phyloP scores from a whole-genome alignment of 768 basidiomycete species.

The Suillus ampliporus region DNA sequence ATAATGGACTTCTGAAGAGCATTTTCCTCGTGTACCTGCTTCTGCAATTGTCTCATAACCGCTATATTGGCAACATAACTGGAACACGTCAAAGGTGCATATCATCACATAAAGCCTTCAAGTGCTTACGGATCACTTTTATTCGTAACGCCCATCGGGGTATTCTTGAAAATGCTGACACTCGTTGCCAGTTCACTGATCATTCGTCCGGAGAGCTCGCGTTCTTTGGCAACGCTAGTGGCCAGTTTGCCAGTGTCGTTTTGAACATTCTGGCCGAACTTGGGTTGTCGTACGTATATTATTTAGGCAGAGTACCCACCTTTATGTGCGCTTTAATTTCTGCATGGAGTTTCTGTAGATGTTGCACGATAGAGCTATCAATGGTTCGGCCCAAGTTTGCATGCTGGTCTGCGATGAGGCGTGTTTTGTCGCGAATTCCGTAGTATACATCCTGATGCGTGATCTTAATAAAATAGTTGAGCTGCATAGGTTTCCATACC shows the following conservation, averaged over 20 bases:
- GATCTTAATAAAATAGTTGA: background rate
- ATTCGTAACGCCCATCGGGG: conserved; percentile 82
- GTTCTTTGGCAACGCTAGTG: conserved; percentile 89
- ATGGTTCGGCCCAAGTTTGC: conserved; percentile 96
- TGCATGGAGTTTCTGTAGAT: conserved; percentile 90
- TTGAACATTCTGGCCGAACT: conserved; percentile 73
- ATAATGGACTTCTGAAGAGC: conserved; percentile 96
- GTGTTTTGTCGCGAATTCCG: conserved; percentile 90
- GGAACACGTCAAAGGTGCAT: background rate
- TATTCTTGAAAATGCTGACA: conserved; percentile 94
- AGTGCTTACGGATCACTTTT: conserved; percentile 81
- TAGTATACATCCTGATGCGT: conserved; percentile 83
- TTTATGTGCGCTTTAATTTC: conserved; percentile 99
- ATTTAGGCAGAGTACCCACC: conserved; percentile 45
- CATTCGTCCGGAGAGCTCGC: conserved; percentile 83
- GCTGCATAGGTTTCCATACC: conserved; percentile 42
- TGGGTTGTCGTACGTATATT: background rate
- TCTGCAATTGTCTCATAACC: conserved; percentile 81
- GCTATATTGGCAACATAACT: conserved; percentile 73
- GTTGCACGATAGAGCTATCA: conserved; percentile 96
- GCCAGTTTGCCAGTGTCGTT: conserved; percentile 95
- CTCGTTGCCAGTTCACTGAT: conserved; percentile 87
- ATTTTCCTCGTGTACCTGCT: conserved; percentile 97
- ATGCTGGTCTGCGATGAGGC: conserved; percentile 93
- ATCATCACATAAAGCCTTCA: background rate